Conservation (phyloP, 2,329 filamentous ascomycete species). For the Talaromyces sp. region DNA sequence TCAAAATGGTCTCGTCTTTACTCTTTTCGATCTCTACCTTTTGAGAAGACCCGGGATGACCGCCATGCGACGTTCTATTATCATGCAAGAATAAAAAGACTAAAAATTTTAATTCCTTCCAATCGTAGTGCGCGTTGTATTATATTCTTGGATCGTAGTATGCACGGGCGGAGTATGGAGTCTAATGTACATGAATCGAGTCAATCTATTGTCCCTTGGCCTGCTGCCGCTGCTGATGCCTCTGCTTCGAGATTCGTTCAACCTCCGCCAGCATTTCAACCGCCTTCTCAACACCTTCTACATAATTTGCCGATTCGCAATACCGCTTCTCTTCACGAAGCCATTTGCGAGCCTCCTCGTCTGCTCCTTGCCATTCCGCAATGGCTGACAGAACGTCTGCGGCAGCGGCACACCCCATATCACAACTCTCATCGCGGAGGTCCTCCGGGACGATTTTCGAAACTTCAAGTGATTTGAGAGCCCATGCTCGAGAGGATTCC, state of each 20-base stretch:
- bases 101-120: slow-evolving; percentile 29
- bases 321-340: slow-evolving; percentile 68
- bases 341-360: slow-evolving; percentile 61
- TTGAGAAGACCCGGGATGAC: slow-evolving; percentile 29
- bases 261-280: slow-evolving; percentile 17
- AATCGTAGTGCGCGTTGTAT: background rate
- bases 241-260: background rate
- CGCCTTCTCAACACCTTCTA: slow-evolving; percentile 32
- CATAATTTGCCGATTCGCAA: slow-evolving; percentile 44
- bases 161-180: background rate
- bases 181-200: background rate
- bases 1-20: background rate
- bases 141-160: background rate
- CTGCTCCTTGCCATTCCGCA: slow-evolving; percentile 68
- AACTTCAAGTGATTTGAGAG: slow-evolving; percentile 18
- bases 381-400: slow-evolving; percentile 77
- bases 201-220: background rate
- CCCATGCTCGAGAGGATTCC: slow-evolving; percentile 17
- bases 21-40: slow-evolving; percentile 20
- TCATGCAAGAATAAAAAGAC: slow-evolving; percentile 31
- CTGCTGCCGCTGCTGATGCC: background rate
- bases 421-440: slow-evolving; percentile 72
- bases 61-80: slow-evolving; percentile 41
- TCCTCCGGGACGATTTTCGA: slow-evolving; percentile 32
- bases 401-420: slow-evolving; percentile 75